Base-by-base conservation (phyloP, 805 yeast species). In the Yarrowia yakushimensis region DNA sequence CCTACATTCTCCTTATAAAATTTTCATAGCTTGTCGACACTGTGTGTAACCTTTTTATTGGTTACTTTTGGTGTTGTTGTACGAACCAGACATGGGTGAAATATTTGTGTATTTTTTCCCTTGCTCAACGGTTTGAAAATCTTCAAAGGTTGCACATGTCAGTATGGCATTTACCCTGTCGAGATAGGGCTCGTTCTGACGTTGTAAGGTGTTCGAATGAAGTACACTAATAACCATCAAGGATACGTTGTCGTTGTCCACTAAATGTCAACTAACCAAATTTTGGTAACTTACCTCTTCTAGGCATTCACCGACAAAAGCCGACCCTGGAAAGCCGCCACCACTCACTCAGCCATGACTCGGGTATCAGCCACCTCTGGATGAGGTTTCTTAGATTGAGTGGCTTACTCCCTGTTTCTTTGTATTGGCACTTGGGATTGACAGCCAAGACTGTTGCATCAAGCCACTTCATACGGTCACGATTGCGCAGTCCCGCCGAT, bases 381-480 rank as follows among this genome's bases (percentile, higher is more conserved):
- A 30, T 12, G 23, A 27, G 27, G 4, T 13, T 18, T 28, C 36
- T 11, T 17, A 23, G 6, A 15, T 12, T 9, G 31, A 20, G 52
- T 45, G 52, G 52, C 52, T 45, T 45, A 36, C 52, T 2, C 6
- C 25, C 5, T 18, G 9, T 28, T 27, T 30, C 36, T 45, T 45
- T 45, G 52, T 45, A 12, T 36, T 20, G 13, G 13, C 23, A 27
- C 18, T 4, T 30, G 25, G 25, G 3, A 3, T 30, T 20, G 12
- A 8, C 52, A 45, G 52, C 52, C 52, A 45, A 45, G 52, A 20
- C 52, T 17, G 20, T 27, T 45, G 36, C 52, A 50, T 33, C 42
- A 50, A 50, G 42, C 59, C 42, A 50, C 42, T 15, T 10, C 17
- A 50, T 33, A 42, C 22, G 30, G 39, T 31, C 42, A 48, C 33